phyloP scores from a whole-genome alignment of 2,329 filamentous ascomycete genomes.

The Pseudogymnoascus sp. region DNA sequence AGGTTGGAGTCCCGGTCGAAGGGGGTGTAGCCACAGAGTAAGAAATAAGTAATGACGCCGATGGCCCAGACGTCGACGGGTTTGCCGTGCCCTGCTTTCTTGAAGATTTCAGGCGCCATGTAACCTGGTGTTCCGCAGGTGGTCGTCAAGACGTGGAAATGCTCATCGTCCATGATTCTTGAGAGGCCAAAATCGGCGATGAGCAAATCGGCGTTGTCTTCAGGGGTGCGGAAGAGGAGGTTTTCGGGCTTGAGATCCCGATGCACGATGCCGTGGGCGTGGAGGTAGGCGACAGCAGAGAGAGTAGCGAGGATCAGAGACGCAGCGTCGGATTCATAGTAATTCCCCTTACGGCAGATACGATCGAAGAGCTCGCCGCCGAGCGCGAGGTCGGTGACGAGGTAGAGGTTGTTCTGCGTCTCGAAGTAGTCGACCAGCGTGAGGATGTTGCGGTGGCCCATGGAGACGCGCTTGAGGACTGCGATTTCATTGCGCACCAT shows the following conservation, averaged over 20 bases:
- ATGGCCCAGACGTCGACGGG: slow-evolving; percentile 98
- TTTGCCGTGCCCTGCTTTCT: slow-evolving; percentile 96
- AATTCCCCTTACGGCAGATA: slow-evolving; percentile 96
- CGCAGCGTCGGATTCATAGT: slow-evolving; percentile 95
- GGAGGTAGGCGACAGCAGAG: slow-evolving; percentile 95
- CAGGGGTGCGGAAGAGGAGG: slow-evolving; percentile 89
- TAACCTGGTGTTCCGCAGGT: slow-evolving; percentile 97
- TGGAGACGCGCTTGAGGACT: slow-evolving; percentile 94
- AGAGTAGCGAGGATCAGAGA: slow-evolving; percentile 91
- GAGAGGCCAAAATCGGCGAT: slow-evolving; percentile 95
- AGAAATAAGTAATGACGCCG: slow-evolving; percentile 96
- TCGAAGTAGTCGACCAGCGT: slow-evolving; percentile 99
- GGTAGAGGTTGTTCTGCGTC: slow-evolving; percentile 98
- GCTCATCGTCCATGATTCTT: slow-evolving; percentile 96
- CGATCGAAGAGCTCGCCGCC: slow-evolving; percentile 97
- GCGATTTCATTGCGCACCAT: slow-evolving; percentile 99
- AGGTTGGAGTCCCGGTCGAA: slow-evolving; percentile 97
- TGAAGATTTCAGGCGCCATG: slow-evolving; percentile 99
- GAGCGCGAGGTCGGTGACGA: slow-evolving; percentile 92
- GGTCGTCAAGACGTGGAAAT: slow-evolving; percentile 95
- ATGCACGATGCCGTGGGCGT: slow-evolving; percentile 98
- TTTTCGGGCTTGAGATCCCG: slow-evolving; percentile 98
- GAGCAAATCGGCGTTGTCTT: slow-evolving; percentile 93
- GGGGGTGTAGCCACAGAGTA: slow-evolving; percentile 95
- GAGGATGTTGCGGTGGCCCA: slow-evolving; percentile 97